Conservation (phyloP, 2,329 filamentous ascomycete species). For the Trichoderma afroharzianum region DNA sequence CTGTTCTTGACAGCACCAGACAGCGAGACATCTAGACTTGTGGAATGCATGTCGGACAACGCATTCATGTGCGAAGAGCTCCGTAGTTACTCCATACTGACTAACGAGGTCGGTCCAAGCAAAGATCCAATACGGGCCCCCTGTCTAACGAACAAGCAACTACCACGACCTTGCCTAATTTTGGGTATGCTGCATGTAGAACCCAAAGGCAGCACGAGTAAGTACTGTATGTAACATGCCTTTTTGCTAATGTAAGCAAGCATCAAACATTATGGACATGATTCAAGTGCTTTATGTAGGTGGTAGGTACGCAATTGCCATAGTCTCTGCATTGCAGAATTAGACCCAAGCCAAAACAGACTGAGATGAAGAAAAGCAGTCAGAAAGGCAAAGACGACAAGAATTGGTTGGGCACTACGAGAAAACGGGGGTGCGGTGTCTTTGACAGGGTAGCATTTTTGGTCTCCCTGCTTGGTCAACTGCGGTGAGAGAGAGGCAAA, state of each 20-base stretch:
- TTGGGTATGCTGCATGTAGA: background rate
- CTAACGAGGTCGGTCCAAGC: background rate
- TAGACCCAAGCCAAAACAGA: background rate
- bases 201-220: background rate
- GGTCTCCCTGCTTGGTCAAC: background rate
- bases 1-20: background rate
- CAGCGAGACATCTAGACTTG: background rate
- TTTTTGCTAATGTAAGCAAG: background rate
- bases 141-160: background rate
- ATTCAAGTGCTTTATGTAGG: background rate
- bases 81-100: background rate
- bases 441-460: background rate
- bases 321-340: background rate
- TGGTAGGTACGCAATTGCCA: background rate
- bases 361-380: background rate
- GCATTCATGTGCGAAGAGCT: constrained; percentile 7
- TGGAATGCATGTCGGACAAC: constrained; percentile 7
- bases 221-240: background rate
- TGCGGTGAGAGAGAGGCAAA: constrained; percentile 4
- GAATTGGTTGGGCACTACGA: background rate
- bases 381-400: background rate
- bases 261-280: background rate
- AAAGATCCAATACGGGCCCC: background rate
- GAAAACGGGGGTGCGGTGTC: background rate
- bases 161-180: background rate